These are phyloP conservation scores for Chloranthus sessilifolius DNA, from an alignment of 164 flowering plant species.

Conservation along the genomic window DNA sequence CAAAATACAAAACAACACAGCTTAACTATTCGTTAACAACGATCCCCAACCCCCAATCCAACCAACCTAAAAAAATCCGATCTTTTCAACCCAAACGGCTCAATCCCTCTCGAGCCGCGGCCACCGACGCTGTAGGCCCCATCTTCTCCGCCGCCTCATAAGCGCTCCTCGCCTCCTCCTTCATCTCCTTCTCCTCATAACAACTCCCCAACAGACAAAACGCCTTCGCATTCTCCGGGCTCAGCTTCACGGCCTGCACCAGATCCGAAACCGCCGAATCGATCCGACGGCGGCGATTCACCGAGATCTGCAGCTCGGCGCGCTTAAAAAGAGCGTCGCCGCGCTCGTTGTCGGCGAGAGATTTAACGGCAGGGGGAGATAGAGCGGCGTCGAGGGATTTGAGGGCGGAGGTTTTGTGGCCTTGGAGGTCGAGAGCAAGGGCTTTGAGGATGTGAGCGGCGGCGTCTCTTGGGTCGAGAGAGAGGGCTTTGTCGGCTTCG, in stretches of 20 bases:
- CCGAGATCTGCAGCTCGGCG: constrained; percentile 56
- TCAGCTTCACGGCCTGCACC: constrained; percentile 44
- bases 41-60: too few relatives aligned
- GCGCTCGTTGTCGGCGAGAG: constrained; percentile 42
- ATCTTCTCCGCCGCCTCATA: constrained; percentile 41
- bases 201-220: constrained; percentile 62
- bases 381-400: constrained; percentile 63
- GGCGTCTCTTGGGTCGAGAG: constrained; percentile 74
- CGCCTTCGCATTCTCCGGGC: constrained; percentile 40
- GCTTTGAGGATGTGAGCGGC: constrained; percentile 81
- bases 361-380: constrained; percentile 50
- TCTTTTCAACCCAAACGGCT: constrained; percentile 27
- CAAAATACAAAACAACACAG: too few relatives aligned
- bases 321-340: constrained; percentile 73
- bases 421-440: constrained; percentile 60
- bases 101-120: constrained; percentile 43
- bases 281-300: constrained; percentile 32
- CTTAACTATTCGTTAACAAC: too few relatives aligned
- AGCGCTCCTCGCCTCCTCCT: constrained; percentile 53
- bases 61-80: too few relatives aligned
- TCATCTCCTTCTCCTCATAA: constrained; percentile 57
- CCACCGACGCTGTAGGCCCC: constrained; percentile 27
- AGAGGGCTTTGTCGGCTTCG: constrained; percentile 66
- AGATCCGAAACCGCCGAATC: constrained; percentile 65
- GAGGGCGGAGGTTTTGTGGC: constrained; percentile 56